Conservation (phyloP, 306 rosid species). For the Castanopsis chinensis region DNA sequence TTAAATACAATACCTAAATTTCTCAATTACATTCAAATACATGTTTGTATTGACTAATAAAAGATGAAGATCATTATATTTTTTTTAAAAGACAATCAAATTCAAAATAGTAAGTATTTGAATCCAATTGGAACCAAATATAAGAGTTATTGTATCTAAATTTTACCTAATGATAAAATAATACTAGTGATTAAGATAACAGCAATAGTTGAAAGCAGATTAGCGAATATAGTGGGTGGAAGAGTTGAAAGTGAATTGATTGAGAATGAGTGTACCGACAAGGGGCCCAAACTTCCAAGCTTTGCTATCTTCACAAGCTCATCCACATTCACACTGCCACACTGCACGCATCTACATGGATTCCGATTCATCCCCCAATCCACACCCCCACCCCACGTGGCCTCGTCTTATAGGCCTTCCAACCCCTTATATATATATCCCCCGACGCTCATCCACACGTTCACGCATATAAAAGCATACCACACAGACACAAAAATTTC, state of each 20-base stretch:
- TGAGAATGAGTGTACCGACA: constrained; percentile 36
- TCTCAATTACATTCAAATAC: no score
- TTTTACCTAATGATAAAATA: no score
- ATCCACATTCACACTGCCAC: no score
- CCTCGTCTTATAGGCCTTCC: neutral
- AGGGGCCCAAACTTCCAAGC: constrained; percentile 24
- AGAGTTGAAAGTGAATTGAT: constrained; percentile 12
- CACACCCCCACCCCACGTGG: constrained; percentile 14
- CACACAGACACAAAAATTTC: no score
- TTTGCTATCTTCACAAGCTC: neutral
- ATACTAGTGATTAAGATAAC: neutral
- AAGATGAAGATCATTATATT: no score
- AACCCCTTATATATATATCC: neutral
- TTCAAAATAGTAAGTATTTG: no score
- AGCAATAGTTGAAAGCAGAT: neutral
- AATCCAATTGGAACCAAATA: no score
- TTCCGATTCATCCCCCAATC: constrained; percentile 4
- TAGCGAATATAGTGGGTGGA: neutral
- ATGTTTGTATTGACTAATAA: no score
- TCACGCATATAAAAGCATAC: neutral
- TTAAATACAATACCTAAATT: no score
- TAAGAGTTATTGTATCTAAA: no score
- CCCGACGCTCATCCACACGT: neutral
- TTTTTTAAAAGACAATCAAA: no score
- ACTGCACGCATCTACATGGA: neutral